Evolutionary conservation across 108 stramenopile genomes (phyloP), one percentile per base, ranked within the genome.

Genomic region (Aurantiochytrium sp.): DNA sequence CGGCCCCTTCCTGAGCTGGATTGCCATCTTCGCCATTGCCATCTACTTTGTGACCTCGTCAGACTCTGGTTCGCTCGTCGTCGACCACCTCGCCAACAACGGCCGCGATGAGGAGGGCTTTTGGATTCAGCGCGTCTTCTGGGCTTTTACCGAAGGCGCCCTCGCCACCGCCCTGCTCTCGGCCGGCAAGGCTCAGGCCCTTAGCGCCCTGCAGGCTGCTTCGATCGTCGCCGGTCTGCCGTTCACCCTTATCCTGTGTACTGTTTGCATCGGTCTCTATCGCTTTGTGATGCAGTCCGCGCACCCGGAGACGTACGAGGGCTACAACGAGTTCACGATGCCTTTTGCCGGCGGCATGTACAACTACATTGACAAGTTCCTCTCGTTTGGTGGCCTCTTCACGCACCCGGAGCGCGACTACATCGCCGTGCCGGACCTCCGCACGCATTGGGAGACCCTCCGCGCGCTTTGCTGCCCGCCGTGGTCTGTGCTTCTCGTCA

Each of bases 11-110:
- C 55, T 94, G 4, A 54, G 85, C 21, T 89, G 90, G 42, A 54
- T 94, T 10, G 88, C 89, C 19, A 87, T 94, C 52, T 69, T 92
- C 53, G 68, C 93, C 6, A 68, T 94, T 48, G 69, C 50, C 12
- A 36, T 88, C 34, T 94, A 94, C 90, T 94, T 94, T 69, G 86
- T 93, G 53, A 94, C 94, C 10, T 92, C 92, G 2, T 93, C 93
- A 8, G 94, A 94, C 73, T 93, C 93, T 85, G 94, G 93, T 39
- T 92, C 92, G 42, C 87, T 94, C 69, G 88, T 94, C 69, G 93
- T 94, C 37, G 94, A 94, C 69, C 42, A 89, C 37, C 54, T 94
- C 1, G 90, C 93, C 27, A 89, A 91, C 4, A 94, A 94, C 88
- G 94, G 93, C 30, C 68, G 50, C 21, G 85, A 92, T 86, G 92